Percentiles rank a stretch among this genome's conserved stretches.
Evolutionary conservation across 1,139 yeast genomes (phyloP).

Genomic region (Diutina ranongensis): DNA sequence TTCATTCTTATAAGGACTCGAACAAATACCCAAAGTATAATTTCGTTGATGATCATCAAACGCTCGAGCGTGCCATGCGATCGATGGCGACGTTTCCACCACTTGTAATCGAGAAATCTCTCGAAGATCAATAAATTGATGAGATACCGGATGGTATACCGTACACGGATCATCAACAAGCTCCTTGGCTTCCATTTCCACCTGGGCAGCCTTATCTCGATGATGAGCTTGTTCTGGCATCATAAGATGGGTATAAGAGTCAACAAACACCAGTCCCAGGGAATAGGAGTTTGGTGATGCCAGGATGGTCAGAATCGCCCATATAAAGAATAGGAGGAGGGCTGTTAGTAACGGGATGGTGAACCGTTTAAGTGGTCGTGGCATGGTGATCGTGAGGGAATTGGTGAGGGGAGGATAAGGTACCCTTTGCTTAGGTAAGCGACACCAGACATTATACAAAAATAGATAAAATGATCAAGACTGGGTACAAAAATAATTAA

Average conservation of each 20-base stretch:
- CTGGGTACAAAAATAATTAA: too few relatives aligned
- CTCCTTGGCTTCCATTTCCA: conserved; percentile 7
- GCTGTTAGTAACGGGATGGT: background rate
- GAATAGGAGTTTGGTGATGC: background rate
- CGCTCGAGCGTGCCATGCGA: conserved; percentile 4
- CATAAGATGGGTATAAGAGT: conserved; percentile 3
- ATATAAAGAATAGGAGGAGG: background rate
- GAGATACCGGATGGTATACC: conserved; percentile 33
- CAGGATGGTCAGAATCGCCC: background rate
- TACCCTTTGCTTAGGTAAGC: too few relatives aligned
- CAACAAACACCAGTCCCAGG: conserved; percentile 5
- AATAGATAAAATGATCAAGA: too few relatives aligned
- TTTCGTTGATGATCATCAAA: conserved; percentile 24
- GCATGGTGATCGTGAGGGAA: background rate
- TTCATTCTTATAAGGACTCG: conserved; percentile 41
- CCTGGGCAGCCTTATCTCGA: conserved; percentile 4
- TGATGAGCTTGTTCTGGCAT: conserved; percentile 1
- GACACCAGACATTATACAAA: too few relatives aligned
- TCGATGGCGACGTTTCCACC: conserved; percentile 47
- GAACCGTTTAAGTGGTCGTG: background rate
- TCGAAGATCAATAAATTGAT: conserved; percentile 45
- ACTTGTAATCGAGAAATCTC: conserved; percentile 38
- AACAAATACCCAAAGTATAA: conserved; percentile 73
- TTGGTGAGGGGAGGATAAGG: too few relatives aligned
- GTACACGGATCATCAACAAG: conserved; percentile 37